Evolutionary conservation across 139 green algal species (phyloP), one percentile per base, ranked within the genome.

Genomic region (Chlamydomonas sphaeroides): DNA sequence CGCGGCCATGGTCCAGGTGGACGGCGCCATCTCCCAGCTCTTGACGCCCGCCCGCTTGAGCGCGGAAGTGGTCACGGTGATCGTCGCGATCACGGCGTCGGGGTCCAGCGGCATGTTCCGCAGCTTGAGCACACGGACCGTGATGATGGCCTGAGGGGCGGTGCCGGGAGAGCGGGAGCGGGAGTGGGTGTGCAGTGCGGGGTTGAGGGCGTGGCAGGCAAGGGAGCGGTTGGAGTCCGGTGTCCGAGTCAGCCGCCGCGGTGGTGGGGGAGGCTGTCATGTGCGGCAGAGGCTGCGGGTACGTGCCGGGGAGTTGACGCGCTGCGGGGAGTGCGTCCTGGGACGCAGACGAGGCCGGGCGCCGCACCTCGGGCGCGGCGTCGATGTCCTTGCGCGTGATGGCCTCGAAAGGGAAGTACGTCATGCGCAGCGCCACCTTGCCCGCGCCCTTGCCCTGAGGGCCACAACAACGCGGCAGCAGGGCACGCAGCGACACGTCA

Each of bases 391-490:
- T 38, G 15, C 8, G 53, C 36, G 56, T 68, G 56, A 79, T 38
- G 7, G 21, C 21, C 38, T 79, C 72, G 39, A 30, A 79, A 7
- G 72, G 53, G 26, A 68, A 79, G 72, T 79, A 79, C 25, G 56
- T 36, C 35, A 79, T 53, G n/a, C 25, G 10, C 0, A 70, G n/a
- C 14, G 28, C 3, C 39, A 80, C 5, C 30, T 11, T 70, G 41
- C 59, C 73, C 30, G 30, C 39, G 59, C 73, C 73, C 73, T 80
- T 80, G 73, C 59, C 57, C 73, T 70, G 59, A 8, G 39, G 20
- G 51, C 4, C 17, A 61, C 15, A 17, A 7, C 4, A 28, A 17
- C 17, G 26, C 6, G 17, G 51, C 17, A 17, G 51, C 20, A 28
- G 51, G 26, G 51, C 17, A 61, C 14, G 6, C 15, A 28, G 51